Evolutionary conservation across 768 basidiomycete genomes (phyloP).

Genomic region (Pleurotus platypus): DNA sequence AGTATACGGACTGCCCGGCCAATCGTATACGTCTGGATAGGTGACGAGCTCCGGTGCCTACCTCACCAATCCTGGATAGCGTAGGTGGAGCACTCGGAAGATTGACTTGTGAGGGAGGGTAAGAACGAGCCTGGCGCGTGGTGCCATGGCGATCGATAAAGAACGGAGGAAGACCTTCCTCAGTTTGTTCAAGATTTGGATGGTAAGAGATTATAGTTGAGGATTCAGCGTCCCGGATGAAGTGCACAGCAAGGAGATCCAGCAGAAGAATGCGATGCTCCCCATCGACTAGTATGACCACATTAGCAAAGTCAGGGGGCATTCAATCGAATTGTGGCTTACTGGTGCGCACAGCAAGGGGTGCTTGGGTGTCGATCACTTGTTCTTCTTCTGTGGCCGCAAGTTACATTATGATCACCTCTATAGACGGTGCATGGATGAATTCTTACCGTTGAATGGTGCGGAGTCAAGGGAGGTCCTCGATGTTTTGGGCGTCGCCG

Average conservation of each 20-base stretch:
- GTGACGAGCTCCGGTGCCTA: conserved; percentile 31
- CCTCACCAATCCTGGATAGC: neutral
- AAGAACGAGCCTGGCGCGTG: neutral
- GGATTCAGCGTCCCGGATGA: conserved; percentile 38
- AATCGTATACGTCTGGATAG: conserved; percentile 46
- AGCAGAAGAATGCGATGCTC: conserved; percentile 33
- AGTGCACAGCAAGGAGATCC: conserved; percentile 46
- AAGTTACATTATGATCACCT: neutral
- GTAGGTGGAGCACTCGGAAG: neutral
- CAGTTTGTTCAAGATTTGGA: conserved; percentile 19
- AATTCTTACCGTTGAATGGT: neutral
- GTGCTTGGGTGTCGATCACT: conserved; percentile 38
- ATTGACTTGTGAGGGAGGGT: neutral
- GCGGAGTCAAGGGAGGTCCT: neutral
- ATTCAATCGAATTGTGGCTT: neutral
- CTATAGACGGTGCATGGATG: neutral
- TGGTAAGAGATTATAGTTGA: conserved; percentile 53
- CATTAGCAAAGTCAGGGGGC: neutral
- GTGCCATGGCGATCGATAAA: conserved; percentile 4
- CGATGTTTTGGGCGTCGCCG: neutral
- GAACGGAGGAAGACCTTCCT: neutral
- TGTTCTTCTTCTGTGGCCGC: conserved; percentile 8
- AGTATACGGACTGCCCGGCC: conserved; percentile 44
- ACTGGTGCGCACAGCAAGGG: conserved; percentile 31
- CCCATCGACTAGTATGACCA: conserved; percentile 4